These are phyloP conservation scores for Arabidopsis hybrid DNA, from an alignment of 441 rosid species.

Conservation along the genomic window DNA sequence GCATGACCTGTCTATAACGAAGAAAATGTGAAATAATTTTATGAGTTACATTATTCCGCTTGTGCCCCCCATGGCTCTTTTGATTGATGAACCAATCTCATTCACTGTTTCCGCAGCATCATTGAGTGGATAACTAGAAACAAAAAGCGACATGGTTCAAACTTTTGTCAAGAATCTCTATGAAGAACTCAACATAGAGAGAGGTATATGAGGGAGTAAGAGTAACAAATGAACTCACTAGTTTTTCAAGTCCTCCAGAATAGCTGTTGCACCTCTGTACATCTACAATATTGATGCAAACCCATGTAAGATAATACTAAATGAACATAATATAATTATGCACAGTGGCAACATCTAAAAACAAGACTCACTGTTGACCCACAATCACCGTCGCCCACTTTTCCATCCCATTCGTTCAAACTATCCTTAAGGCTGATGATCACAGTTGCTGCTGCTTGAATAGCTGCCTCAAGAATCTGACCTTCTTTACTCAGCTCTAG, in stretches of 20 bases:
- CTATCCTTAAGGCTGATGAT: conserved; percentile 64
- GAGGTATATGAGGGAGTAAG: neutral
- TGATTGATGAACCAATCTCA: conserved; percentile 88
- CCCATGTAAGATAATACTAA: conserved; percentile 24
- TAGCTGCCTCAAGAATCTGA: conserved; percentile 74
- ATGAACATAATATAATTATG: conserved; percentile 2
- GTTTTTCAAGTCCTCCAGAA: conserved; percentile 87
- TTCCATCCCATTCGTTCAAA: conserved; percentile 96
- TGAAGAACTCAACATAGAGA: conserved; percentile 24
- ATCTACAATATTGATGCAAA: conserved; percentile 61
- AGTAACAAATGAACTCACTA: conserved; percentile 54
- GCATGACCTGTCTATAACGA: conserved; percentile 10
- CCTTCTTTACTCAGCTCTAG: conserved; percentile 73
- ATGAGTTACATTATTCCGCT: conserved; percentile 87
- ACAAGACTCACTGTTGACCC: conserved; percentile 87
- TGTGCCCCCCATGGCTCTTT: conserved; percentile 97
- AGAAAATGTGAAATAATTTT: conserved; percentile 4
- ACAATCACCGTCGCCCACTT: conserved; percentile 98
- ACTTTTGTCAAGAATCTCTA: neutral
- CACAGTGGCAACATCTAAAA: neutral
- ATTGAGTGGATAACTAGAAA: conserved; percentile 88
- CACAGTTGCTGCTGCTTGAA: conserved; percentile 87
- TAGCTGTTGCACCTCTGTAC: conserved; percentile 82
- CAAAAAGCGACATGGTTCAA: conserved; percentile 13
- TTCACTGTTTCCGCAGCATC: conserved; percentile 91